phyloP scores from a whole-genome alignment of 148 eudicot species.

The Silene conica region DNA sequence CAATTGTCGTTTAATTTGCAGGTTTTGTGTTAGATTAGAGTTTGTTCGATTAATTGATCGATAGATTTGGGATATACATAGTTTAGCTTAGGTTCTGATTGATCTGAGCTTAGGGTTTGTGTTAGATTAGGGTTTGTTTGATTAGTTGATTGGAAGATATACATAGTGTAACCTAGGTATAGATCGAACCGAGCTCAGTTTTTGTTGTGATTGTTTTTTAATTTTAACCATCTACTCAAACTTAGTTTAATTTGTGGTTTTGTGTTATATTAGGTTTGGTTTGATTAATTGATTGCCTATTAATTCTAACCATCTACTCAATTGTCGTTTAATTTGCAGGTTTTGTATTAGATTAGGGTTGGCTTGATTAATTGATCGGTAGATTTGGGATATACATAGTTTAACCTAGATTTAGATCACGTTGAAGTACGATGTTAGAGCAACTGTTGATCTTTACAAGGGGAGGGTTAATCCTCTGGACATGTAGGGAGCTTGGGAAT shows the following conservation, averaged over 20 bases:
- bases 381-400: not conserved
- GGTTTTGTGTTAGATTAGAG: not conserved
- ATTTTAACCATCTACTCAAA: not conserved
- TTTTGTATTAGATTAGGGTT: not conserved
- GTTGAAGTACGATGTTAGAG: slow-evolving; percentile 56
- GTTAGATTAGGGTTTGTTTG: slow-evolving; percentile 9
- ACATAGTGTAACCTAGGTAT: not conserved
- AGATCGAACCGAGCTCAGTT: not conserved
- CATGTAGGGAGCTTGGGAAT: slow-evolving; percentile 84
- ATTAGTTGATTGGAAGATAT: not conserved
- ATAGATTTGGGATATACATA: not conserved
- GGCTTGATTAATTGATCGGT: not conserved
- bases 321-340: not conserved
- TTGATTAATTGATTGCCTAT: not conserved
- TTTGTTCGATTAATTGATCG: not conserved
- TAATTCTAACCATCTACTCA: not conserved
- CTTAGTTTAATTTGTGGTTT: not conserved
- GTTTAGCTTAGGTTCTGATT: not conserved
- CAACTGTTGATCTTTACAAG: slow-evolving; percentile 89
- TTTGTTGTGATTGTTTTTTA: not conserved
- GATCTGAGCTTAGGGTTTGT: not conserved
- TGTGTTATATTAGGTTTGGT: not conserved
- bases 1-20: not conserved
- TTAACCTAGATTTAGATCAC: not conserved
- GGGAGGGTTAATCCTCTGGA: slow-evolving; percentile 99